These are phyloP conservation scores for Trichoderma guizhouense DNA, from an alignment of 2,329 filamentous ascomycete genomes.

Conservation along the genomic window DNA sequence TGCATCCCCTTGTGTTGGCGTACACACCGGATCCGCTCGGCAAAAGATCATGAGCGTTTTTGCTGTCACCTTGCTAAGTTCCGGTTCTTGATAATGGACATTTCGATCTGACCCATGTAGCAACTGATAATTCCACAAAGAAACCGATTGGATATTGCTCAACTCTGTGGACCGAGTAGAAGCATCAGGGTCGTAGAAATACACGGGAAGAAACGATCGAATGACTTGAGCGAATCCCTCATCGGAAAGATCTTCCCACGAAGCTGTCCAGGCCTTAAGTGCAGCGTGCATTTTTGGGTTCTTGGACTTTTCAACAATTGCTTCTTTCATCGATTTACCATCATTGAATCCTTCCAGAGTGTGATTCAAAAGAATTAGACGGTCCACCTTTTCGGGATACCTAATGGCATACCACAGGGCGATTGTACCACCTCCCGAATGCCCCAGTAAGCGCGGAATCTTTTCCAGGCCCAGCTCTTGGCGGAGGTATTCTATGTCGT, in stretches of 20 bases:
- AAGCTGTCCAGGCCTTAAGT: neutral
- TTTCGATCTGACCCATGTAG: neutral
- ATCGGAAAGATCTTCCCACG: neutral
- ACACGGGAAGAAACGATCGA: neutral
- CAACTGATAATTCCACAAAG: neutral
- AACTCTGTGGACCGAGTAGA: neutral
- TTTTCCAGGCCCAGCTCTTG: neutral
- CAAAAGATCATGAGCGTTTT: neutral
- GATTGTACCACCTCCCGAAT: neutral
- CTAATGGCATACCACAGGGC: neutral
- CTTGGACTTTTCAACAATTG: neutral
- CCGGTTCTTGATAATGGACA: neutral
- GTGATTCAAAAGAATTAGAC: neutral
- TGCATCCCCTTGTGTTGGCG: neutral
- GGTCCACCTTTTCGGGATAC: neutral
- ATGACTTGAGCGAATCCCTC: neutral
- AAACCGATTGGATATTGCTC: neutral
- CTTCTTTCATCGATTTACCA: neutral
- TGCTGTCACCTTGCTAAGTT: neutral
- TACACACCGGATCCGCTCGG: constrained; percentile 2
- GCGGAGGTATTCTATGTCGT: neutral
- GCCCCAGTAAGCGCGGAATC: neutral
- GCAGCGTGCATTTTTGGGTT: neutral
- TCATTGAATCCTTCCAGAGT: neutral
- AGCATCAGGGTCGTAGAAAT: neutral